phyloP scores from a whole-genome alignment of 768 basidiomycete genomes.

The Xerocomus potaroensis region DNA sequence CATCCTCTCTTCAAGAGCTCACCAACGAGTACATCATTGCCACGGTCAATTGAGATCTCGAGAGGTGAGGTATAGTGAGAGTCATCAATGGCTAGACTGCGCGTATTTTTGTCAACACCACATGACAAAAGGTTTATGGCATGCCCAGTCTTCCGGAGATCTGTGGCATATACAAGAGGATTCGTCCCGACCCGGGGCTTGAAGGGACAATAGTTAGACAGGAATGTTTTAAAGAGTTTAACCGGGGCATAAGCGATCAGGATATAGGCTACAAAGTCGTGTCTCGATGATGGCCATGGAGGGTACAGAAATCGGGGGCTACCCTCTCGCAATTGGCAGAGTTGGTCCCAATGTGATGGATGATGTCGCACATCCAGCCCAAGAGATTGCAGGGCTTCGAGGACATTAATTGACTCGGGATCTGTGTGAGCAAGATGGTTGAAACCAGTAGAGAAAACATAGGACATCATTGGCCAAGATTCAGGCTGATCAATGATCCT shows the following conservation, averaged over 20 bases:
- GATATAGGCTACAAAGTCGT: too few relatives aligned
- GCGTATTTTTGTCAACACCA: neutral
- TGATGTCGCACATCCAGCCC: too few relatives aligned
- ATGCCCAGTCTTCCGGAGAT: conserved; percentile 1
- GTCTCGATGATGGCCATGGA: too few relatives aligned
- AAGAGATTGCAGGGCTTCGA: too few relatives aligned
- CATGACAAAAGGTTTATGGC: neutral
- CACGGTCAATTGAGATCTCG: neutral
- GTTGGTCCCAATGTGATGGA: too few relatives aligned
- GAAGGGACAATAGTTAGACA: too few relatives aligned
- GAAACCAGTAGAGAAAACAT: neutral
- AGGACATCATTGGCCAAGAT: conserved; percentile 1
- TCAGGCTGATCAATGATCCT: neutral
- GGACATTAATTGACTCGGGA: neutral
- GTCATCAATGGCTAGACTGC: neutral
- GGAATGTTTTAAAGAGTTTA: too few relatives aligned
- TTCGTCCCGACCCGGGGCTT: too few relatives aligned
- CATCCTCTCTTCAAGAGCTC: neutral
- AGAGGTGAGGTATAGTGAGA: neutral
- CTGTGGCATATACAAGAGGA: conserved; percentile 5
- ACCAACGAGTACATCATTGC: neutral
- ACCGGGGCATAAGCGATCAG: too few relatives aligned
- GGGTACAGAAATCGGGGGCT: too few relatives aligned
- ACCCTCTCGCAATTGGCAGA: too few relatives aligned
- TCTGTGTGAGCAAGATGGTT: neutral